A percentile compares a stretch with the other conserved stretches of the same genome.
Evolutionary conservation across 306 rosid species (phyloP).

Genomic region (Rubus idaeus): DNA sequence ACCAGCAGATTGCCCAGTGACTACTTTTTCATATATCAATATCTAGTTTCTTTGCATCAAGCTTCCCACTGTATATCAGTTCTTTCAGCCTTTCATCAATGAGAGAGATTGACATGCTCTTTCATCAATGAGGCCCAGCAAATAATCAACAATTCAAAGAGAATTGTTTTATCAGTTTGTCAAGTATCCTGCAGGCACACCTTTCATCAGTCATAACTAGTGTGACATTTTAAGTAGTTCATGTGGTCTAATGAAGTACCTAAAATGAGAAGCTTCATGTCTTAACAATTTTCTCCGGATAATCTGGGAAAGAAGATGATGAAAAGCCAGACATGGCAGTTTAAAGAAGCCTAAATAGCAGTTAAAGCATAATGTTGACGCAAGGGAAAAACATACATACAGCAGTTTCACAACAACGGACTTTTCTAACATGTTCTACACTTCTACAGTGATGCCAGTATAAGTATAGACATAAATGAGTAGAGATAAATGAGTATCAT

Average conservation of each 20-base stretch:
- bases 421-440: slow-evolving; percentile 5
- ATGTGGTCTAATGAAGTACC: slow-evolving; percentile 33
- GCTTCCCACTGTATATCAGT: slow-evolving; percentile 76
- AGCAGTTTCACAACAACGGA: neutral
- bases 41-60: slow-evolving; percentile 65
- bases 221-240: neutral
- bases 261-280: slow-evolving; percentile 87
- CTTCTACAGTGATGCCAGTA: neutral
- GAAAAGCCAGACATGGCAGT: slow-evolving; percentile 80
- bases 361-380: slow-evolving; percentile 24
- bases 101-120: slow-evolving; percentile 70
- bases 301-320: slow-evolving; percentile 72
- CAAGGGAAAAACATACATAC: slow-evolving; percentile 4
- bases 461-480: neutral
- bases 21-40: slow-evolving; percentile 60
- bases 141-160: slow-evolving; percentile 58
- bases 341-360: slow-evolving; percentile 80
- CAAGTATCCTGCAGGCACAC: slow-evolving; percentile 22
- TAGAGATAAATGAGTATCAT: neutral
- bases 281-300: slow-evolving; percentile 75
- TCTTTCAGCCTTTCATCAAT: slow-evolving; percentile 83
- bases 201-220: neutral
- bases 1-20: slow-evolving; percentile 66
- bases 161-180: neutral
- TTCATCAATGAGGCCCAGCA: slow-evolving; percentile 80